Percentiles rank a stretch among this genome's conserved stretches.
Evolutionary conservation across 768 basidiomycete genomes (phyloP).

Genomic region (Rhizopogon vesiculosus): DNA sequence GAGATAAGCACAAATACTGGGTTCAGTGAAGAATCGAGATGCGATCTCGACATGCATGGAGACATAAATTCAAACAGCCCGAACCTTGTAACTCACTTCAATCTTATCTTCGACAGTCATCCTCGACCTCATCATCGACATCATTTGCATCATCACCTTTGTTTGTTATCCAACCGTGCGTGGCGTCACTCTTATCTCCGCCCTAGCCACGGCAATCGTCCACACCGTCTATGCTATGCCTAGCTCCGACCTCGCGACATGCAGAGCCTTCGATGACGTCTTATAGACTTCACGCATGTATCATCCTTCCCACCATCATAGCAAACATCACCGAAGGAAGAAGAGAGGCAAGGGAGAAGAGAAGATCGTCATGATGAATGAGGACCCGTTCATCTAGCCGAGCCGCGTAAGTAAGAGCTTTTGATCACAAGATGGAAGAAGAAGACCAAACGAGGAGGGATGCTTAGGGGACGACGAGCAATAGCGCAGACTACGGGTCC

Average conservation of each 20-base stretch:
- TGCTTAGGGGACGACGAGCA: conserved; percentile 14
- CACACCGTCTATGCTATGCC: conserved; percentile 16
- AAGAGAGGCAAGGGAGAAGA: not conserved
- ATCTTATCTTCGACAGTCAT: not conserved
- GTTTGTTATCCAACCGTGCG: conserved; percentile 18
- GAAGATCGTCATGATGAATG: not conserved
- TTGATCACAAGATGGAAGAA: not conserved
- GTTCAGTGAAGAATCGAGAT: no score
- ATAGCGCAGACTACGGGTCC: conserved; percentile 23
- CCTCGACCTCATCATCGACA: not conserved
- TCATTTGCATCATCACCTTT: not conserved
- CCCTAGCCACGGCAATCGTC: conserved; percentile 15
- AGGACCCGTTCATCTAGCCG: not conserved
- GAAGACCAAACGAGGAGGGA: not conserved
- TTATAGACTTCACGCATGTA: conserved; percentile 14
- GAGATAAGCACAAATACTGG: no score
- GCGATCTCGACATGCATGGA: no score
- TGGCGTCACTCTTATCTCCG: conserved; percentile 15
- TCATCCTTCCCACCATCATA: conserved; percentile 28
- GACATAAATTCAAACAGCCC: not conserved
- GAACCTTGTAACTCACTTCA: not conserved
- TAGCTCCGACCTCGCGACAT: conserved; percentile 17
- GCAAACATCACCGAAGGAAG: conserved; percentile 12
- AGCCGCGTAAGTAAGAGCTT: not conserved
- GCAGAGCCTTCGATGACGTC: conserved; percentile 11